Percentiles rank a stretch among this genome's conserved stretches.
phyloP scores from a whole-genome alignment of 2,329 filamentous ascomycete species.

The Epichloe scottii region DNA sequence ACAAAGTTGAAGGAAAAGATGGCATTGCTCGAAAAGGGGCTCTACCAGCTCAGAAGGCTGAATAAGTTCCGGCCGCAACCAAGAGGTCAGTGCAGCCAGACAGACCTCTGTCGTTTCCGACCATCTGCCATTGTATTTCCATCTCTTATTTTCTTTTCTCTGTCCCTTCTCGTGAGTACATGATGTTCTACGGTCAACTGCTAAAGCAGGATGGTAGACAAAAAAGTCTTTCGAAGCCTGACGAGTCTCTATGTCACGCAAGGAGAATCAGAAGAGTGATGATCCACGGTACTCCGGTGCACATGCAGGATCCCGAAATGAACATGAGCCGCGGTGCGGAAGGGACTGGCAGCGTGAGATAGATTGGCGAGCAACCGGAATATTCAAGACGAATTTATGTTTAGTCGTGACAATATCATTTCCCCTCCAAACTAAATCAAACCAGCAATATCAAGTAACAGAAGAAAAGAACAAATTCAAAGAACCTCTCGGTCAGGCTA shows the following conservation, averaged over 20 bases:
- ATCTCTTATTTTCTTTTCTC: too few relatives aligned
- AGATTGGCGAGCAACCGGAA: too few relatives aligned
- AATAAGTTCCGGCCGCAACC: background rate
- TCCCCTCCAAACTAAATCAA: too few relatives aligned
- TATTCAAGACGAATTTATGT: too few relatives aligned
- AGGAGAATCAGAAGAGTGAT: background rate
- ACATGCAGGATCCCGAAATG: too few relatives aligned
- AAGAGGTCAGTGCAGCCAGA: background rate
- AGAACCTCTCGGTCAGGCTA: too few relatives aligned
- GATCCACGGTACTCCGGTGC: too few relatives aligned
- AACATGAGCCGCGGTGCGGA: too few relatives aligned
- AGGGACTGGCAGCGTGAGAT: too few relatives aligned
- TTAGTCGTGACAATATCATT: too few relatives aligned
- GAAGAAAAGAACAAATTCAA: too few relatives aligned
- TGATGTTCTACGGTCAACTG: background rate
- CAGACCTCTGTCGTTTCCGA: background rate
- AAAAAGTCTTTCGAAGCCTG: background rate
- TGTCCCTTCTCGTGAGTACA: background rate
- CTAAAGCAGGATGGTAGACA: background rate
- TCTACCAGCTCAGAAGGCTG: background rate
- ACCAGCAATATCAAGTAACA: too few relatives aligned
- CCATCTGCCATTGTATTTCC: background rate
- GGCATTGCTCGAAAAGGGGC: background rate
- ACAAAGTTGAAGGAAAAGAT: background rate
- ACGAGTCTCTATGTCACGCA: background rate